phyloP scores from a whole-genome alignment of 1,284 basidiomycete species.

The Lentinus polychrous region DNA sequence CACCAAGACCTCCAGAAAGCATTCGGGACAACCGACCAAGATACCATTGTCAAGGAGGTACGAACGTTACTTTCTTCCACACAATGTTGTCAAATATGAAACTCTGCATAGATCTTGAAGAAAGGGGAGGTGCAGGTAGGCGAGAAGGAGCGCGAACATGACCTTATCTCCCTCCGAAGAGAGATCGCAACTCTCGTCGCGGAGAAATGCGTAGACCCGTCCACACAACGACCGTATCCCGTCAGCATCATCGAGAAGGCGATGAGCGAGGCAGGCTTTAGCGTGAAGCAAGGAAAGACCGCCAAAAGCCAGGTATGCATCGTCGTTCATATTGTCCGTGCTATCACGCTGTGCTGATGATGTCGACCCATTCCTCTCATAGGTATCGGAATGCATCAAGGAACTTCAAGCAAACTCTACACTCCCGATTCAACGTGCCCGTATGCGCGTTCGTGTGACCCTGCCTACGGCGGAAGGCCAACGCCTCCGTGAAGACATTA shows the following conservation, averaged over 20 bases:
- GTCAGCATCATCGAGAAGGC: constrained; percentile 98
- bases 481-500: constrained; percentile 64
- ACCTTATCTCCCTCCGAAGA: constrained; percentile 75
- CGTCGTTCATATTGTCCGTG: not conserved
- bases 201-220: constrained; percentile 93
- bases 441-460: constrained; percentile 86
- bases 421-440: constrained; percentile 86
- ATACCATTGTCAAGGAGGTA: constrained; percentile 82
- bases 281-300: constrained; percentile 81
- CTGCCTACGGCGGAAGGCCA: constrained; percentile 75
- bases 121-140: constrained; percentile 97
- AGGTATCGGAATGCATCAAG: constrained; percentile 92
- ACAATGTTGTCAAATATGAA: not conserved
- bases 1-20: constrained; percentile 87
- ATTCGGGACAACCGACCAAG: constrained; percentile 73
- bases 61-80: constrained; percentile 10
- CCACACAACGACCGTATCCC: constrained; percentile 84
- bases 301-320: constrained; percentile 81
- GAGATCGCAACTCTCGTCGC: constrained; percentile 94
- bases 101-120: constrained; percentile 67
- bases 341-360: not conserved
- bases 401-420: constrained; percentile 74
- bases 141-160: constrained; percentile 93
- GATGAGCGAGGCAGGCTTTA: constrained; percentile 92
- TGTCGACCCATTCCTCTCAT: not conserved